Evolutionary conservation across 2,329 filamentous ascomycete genomes (phyloP).

Genomic region (Dactylonectria macrodidyma): DNA sequence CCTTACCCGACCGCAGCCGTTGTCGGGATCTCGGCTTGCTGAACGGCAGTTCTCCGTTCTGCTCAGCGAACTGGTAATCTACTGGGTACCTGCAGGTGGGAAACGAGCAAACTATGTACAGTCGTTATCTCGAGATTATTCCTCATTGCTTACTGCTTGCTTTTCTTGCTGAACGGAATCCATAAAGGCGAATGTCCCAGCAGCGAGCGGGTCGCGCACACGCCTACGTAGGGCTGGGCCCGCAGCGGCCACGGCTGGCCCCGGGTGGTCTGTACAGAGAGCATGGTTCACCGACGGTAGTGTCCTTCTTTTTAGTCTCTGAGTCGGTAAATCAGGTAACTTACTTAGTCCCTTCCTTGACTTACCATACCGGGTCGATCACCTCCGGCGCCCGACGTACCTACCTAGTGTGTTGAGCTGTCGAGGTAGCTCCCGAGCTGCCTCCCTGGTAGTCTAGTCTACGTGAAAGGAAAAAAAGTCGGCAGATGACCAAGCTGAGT

Average conservation of each 20-base stretch:
- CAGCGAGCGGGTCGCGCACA: slow-evolving; percentile 12
- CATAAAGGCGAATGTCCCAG: neutral
- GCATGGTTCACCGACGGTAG: neutral
- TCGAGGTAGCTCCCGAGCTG: neutral
- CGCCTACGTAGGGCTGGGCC: slow-evolving; percentile 28
- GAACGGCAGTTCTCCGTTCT: neutral
- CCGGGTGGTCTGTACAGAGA: slow-evolving; percentile 22
- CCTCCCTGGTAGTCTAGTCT: neutral
- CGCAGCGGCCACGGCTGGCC: slow-evolving; percentile 29
- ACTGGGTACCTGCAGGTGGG: neutral
- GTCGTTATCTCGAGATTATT: neutral
- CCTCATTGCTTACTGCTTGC: neutral
- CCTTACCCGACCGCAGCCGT: neutral
- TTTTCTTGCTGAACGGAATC: neutral
- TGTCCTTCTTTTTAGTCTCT: neutral
- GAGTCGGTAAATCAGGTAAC: too few species aligned
- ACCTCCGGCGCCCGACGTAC: neutral
- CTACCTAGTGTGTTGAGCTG: neutral
- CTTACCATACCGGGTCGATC: neutral
- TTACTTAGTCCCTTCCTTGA: neutral
- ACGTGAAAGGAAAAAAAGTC: neutral
- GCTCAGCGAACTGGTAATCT: neutral
- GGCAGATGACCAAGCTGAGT: neutral
- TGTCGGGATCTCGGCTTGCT: slow-evolving; percentile 8
- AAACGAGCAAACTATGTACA: neutral